Percentiles rank a stretch among this genome's conserved stretches.
phyloP scores from a whole-genome alignment of 2,329 filamentous ascomycete species.

The Botrytis aclada region DNA sequence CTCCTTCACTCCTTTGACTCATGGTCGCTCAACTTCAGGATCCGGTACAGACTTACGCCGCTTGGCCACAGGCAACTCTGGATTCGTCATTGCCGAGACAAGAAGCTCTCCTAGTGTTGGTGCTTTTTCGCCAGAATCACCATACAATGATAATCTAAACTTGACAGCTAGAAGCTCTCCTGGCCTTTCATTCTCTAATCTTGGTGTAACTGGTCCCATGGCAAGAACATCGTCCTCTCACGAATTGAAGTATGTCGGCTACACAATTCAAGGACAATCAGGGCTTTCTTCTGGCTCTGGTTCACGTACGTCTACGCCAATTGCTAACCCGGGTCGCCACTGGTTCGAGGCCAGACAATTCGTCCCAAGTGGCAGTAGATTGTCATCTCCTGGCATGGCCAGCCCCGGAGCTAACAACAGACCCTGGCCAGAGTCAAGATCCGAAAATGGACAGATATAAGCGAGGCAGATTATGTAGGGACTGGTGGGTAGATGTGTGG shows the following conservation, averaged over 20 bases:
- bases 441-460: not conserved
- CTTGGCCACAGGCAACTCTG: not conserved
- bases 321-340: not conserved
- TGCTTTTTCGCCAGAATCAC: not conserved
- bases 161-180: constrained; percentile 6
- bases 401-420: not conserved
- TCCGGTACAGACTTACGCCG: constrained; percentile 6
- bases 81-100: not conserved
- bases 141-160: not conserved
- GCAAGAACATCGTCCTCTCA: not conserved
- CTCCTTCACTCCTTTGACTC: not conserved
- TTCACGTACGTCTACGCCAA: not conserved
- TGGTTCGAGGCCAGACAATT: constrained; percentile 3
- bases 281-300: not conserved
- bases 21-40: not conserved
- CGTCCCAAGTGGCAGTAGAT: not conserved
- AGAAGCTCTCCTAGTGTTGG: not conserved
- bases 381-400: not conserved
- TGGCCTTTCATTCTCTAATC: not conserved
- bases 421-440: not conserved
- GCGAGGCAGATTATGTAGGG: too few relatives aligned
- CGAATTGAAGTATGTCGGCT: not conserved
- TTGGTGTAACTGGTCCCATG: not conserved
- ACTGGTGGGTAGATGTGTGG: not conserved
- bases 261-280: not conserved